Evolutionary conservation across 495 filamentous ascomycete species (phyloP), one percentile per base, ranked within the genome.

Genomic region (Aspergillus sclerotiicarbonarius): DNA sequence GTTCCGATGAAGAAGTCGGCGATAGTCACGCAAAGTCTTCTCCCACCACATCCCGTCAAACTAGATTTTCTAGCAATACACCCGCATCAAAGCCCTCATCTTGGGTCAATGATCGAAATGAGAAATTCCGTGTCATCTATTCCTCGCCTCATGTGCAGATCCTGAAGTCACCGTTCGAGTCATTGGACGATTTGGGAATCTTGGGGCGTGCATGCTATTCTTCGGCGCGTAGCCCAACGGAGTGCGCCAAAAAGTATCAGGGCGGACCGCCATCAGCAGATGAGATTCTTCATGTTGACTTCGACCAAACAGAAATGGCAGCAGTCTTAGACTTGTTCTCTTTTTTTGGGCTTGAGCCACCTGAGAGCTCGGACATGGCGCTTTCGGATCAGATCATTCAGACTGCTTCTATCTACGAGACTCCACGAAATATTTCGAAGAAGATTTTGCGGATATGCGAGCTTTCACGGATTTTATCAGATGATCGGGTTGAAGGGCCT

Each of bases 331-430:
- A 52, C 1, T 45, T 67, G 4, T 19, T 67, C 6, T 30, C 53
- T 18, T 48, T 45, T 57, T 50, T 46, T 46, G 54, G 58, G 8
- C 25, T 37, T 39, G 46, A 53, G 10, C 18, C 20, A 32, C 1
- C 25, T 54, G 33, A 39, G 18, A 49, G 19, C 15, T 18, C 46
- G 19, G 64, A 67, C 2, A 55, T 62, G 45, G n/a, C 55, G 12
- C 51, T 57, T 19, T 48, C 53, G 4, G 64, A 67, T 51, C 61
- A 59, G 43, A 19, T 64, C 10, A 67, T 58, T 12, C 51, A 51
- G 39, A 41, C 48, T 44, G 57, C 59, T 13, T 52, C 53, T 25
- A 39, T 32, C 31, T 46, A 29, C 35, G 16, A 49, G 29, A 37
- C 53, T n/a, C 32, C 43, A 7, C 9, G 37, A 15, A 41, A 45